A percentile compares a stretch with the other conserved stretches of the same genome.
Evolutionary conservation across 441 rosid species (phyloP).

Genomic region (Pelargonium fulgidum): DNA sequence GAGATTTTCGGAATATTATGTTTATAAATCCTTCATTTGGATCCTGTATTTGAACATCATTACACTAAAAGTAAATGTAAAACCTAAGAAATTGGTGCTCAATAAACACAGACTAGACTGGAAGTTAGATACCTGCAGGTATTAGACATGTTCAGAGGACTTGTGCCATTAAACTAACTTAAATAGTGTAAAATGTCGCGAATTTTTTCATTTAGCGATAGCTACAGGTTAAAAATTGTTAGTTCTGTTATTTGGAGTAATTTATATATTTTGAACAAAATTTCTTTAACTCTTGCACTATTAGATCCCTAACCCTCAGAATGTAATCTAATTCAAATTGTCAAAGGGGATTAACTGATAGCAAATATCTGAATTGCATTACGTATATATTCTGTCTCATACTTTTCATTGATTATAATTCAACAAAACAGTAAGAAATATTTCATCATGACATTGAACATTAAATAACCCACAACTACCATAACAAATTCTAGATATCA

Average conservation of each 20-base stretch:
- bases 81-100: not conserved
- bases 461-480: not conserved
- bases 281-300: not conserved
- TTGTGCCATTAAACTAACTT: not conserved
- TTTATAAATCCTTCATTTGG: not conserved
- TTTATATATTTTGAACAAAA: not conserved
- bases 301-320: not conserved
- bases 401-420: not conserved
- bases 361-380: slow-evolving; percentile 1
- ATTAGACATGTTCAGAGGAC: not conserved
- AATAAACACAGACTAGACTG: not conserved
- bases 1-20: not conserved
- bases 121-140: not conserved
- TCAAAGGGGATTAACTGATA: slow-evolving; percentile 5
- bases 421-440: not conserved
- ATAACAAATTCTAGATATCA: slow-evolving; percentile 9
- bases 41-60: not conserved
- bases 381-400: not conserved
- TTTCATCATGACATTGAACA: slow-evolving; percentile 7
- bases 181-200: not conserved
- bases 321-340: not conserved
- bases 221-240: not conserved
- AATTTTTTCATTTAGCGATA: not conserved
- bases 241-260: not conserved
- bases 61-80: not conserved